Conservation (phyloP, 2,329 filamentous ascomycete species). For the Penicillium expansum region DNA sequence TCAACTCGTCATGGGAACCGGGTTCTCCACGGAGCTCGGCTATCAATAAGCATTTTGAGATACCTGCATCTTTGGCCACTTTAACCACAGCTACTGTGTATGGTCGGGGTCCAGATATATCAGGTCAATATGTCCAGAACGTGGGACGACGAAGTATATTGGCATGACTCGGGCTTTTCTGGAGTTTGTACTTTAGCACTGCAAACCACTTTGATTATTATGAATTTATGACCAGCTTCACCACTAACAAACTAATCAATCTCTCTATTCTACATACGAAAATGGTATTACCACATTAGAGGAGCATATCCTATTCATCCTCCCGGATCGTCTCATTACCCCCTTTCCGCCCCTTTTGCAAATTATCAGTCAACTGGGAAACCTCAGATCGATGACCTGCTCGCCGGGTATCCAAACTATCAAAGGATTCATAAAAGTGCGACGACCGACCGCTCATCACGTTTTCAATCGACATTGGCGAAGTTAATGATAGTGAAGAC, state of each 20-base stretch:
- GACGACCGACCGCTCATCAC: not conserved
- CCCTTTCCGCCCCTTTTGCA: not conserved
- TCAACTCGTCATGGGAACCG: constrained; percentile 14
- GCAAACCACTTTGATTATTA: not conserved
- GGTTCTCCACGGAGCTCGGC: not conserved
- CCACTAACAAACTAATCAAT: no score
- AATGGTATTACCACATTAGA: not conserved
- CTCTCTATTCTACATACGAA: not conserved
- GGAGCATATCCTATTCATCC: not conserved
- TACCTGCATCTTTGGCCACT: constrained; percentile 13
- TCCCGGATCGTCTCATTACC: not conserved
- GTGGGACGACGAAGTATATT: not conserved
- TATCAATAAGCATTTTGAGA: constrained; percentile 22
- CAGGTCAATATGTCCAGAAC: not conserved
- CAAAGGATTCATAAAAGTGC: constrained; percentile 1
- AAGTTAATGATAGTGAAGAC: not conserved
- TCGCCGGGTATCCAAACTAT: not conserved
- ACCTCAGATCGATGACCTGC: not conserved
- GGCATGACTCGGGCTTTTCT: not conserved
- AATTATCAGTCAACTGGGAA: not conserved
- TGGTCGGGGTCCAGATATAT: not conserved
- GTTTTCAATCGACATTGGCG: not conserved
- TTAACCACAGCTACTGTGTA: not conserved
- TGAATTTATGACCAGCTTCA: not conserved
- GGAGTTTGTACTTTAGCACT: not conserved